phyloP scores from a whole-genome alignment of 441 rosid genomes.

The Corymbia citriodora region DNA sequence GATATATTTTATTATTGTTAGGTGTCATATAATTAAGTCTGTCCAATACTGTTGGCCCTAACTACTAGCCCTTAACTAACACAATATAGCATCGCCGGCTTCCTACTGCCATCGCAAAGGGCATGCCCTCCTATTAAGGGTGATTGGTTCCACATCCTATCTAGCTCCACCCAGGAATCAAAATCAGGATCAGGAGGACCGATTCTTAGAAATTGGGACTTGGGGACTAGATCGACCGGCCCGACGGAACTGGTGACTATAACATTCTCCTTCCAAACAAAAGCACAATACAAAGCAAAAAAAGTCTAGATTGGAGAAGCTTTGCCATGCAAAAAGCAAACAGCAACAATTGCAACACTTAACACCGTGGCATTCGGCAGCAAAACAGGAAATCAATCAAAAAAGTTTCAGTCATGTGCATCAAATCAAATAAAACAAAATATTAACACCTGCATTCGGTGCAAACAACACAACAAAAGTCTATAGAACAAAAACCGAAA shows the following conservation, averaged over 20 bases:
- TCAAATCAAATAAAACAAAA: accelerated
- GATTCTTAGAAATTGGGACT: no score
- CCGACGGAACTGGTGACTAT: accelerated
- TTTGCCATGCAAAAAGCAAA: not conserved
- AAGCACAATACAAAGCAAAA: accelerated
- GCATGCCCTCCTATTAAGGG: no score
- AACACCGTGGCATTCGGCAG: not conserved
- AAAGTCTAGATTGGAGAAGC: not conserved
- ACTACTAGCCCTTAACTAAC: no score
- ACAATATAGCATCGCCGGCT: no score
- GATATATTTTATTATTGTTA: no score
- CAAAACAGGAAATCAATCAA: not conserved
- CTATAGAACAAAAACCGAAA: not conserved
- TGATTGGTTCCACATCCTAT: no score
- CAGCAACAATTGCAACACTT: not conserved
- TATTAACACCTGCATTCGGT: accelerated
- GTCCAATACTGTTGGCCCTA: no score
- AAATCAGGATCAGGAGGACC: not conserved
- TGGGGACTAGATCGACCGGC: accelerated
- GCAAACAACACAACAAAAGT: not conserved
- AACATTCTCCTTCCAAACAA: not conserved
- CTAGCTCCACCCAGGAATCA: not conserved
- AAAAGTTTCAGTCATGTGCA: accelerated
- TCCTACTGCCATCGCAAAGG: no score
- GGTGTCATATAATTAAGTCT: no score